A percentile compares a stretch with the other conserved stretches of the same genome.
phyloP scores from a whole-genome alignment of 495 filamentous ascomycete species.

The Letharia lupina region DNA sequence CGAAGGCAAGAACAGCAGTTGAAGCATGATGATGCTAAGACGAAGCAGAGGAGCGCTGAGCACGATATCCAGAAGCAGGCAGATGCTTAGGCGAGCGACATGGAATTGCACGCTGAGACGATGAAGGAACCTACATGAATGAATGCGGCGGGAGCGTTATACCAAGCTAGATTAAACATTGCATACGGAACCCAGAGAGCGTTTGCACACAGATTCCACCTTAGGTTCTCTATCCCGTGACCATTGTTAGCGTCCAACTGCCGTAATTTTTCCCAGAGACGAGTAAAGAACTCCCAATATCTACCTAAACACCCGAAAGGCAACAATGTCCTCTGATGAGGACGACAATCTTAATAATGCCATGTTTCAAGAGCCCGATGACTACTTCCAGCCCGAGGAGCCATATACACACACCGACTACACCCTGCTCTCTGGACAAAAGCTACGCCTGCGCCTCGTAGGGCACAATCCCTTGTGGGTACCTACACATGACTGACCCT shows the following conservation, averaged over 20 bases:
- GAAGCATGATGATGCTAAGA: conserved; percentile 81
- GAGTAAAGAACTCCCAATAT: not conserved
- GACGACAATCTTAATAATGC: conserved; percentile 37
- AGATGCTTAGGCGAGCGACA: conserved; percentile 17
- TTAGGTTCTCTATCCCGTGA: not conserved
- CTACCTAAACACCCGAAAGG: not conserved
- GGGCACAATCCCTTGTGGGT: conserved; percentile 86
- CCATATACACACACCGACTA: conserved; percentile 61
- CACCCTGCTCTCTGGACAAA: conserved; percentile 55
- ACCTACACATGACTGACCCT: conserved; percentile 27
- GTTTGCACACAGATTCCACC: not conserved
- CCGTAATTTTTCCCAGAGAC: not conserved
- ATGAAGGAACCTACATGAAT: not conserved
- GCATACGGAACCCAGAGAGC: not conserved
- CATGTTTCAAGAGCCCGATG: conserved; percentile 71
- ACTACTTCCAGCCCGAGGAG: conserved; percentile 64
- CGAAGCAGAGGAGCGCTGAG: conserved; percentile 75
- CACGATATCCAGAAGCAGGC: conserved; percentile 66
- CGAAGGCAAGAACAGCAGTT: conserved; percentile 41
- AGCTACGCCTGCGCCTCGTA: conserved; percentile 68
- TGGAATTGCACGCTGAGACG: not conserved
- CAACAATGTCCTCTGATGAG: conserved; percentile 27
- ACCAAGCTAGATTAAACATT: conserved; percentile 7
- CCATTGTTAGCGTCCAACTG: not conserved
- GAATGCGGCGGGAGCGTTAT: conserved; percentile 4